A percentile compares a stretch with the other conserved stretches of the same genome.
Evolutionary conservation across 768 basidiomycete genomes (phyloP).

Genomic region (Crucibulum laeve): DNA sequence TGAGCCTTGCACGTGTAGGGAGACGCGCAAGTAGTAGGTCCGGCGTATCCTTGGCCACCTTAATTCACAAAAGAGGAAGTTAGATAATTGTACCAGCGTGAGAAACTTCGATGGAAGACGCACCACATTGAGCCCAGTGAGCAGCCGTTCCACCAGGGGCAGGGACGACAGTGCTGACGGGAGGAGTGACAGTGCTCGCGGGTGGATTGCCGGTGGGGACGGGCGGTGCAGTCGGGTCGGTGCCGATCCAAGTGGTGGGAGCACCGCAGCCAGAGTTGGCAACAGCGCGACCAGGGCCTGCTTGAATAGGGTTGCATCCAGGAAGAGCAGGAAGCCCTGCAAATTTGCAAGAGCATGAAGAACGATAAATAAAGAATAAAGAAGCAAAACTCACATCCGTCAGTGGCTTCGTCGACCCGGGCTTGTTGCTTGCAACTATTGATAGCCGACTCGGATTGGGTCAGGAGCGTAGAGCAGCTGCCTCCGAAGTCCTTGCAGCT

Average conservation of each 20-base stretch:
- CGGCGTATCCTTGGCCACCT: slow-evolving; percentile 1
- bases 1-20: slow-evolving; percentile 2
- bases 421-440: slow-evolving; percentile 13
- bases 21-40: neutral
- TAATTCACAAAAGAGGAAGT: neutral
- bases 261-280: slow-evolving; percentile 10
- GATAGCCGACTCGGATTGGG: slow-evolving; percentile 14
- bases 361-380: neutral
- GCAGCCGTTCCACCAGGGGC: neutral
- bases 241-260: slow-evolving; percentile 9
- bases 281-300: slow-evolving; percentile 11
- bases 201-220: no score
- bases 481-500: slow-evolving; percentile 13
- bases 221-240: no score
- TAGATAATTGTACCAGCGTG: neutral
- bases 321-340: slow-evolving; percentile 13
- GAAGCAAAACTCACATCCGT: slow-evolving; percentile 13
- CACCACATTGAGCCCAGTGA: slow-evolving; percentile 1
- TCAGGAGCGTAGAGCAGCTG: slow-evolving; percentile 13
- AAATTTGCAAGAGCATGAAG: neutral
- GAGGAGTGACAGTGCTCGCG: no score
- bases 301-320: slow-evolving; percentile 17
- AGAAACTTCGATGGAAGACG: neutral
- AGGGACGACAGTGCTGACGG: neutral
- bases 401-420: slow-evolving; percentile 10